Conservation (phyloP, 148 eudicot genomes). For the Fallopia convolvulus region DNA sequence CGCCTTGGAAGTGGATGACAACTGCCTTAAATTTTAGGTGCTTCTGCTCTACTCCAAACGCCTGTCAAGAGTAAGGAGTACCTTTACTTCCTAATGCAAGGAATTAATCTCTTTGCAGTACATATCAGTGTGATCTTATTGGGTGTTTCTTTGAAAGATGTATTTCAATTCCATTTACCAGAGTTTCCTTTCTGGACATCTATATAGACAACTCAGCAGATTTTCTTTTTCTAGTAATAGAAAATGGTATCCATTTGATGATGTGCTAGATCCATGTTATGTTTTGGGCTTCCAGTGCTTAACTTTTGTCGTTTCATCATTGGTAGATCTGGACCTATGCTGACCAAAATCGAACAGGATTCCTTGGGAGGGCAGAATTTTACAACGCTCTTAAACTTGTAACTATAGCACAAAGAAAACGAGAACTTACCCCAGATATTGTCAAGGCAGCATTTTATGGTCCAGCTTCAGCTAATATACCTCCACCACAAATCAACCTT, state of each 20-base stretch:
- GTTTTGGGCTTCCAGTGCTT: neutral
- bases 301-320: conserved; percentile 3
- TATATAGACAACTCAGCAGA: neutral
- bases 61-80: neutral
- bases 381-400: conserved; percentile 93
- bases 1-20: neutral
- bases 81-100: neutral
- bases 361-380: conserved; percentile 85
- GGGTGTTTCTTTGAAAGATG: neutral
- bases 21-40: neutral
- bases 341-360: conserved; percentile 66
- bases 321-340: conserved; percentile 89
- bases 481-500: conserved; percentile 75
- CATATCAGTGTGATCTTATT: neutral
- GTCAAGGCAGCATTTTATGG: conserved; percentile 81
- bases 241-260: neutral
- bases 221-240: neutral
- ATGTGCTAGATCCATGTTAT: neutral
- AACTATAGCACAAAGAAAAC: conserved; percentile 88
- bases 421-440: conserved; percentile 78
- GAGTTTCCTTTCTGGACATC: neutral
- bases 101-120: neutral
- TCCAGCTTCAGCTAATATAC: conserved; percentile 89
- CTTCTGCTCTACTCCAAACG: neutral
- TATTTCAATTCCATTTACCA: neutral